Evolutionary conservation across 176 grass and related monocot genomes (phyloP).

Genomic region (Aechmea fasciata): DNA sequence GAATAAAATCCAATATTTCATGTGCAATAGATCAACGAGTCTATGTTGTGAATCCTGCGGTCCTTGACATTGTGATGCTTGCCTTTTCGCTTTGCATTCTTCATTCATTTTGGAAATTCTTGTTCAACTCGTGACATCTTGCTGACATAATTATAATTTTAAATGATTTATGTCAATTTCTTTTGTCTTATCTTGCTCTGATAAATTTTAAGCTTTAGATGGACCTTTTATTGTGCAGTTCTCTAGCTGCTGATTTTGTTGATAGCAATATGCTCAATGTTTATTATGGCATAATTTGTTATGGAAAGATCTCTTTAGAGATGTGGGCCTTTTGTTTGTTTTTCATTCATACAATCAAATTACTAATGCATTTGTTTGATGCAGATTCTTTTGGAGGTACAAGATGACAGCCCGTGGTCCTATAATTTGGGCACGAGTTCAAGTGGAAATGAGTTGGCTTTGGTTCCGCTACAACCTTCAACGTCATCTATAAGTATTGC

Average conservation of each 20-base stretch:
- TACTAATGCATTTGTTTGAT: conserved; percentile 16
- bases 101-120: background rate
- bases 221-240: background rate
- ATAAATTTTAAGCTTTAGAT: background rate
- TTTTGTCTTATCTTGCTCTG: background rate
- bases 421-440: conserved; percentile 34
- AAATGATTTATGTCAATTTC: background rate
- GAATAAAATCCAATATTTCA: background rate
- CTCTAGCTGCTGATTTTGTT: background rate
- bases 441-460: conserved; percentile 72
- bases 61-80: background rate
- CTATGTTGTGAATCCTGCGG: background rate
- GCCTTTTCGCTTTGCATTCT: background rate
- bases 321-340: conserved; percentile 6
- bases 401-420: conserved; percentile 26
- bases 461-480: conserved; percentile 65
- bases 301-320: background rate
- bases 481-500: conserved; percentile 83
- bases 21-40: background rate
- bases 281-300: background rate
- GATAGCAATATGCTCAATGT: background rate
- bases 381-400: conserved; percentile 69
- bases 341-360: conserved; percentile 8
- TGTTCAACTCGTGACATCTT: background rate
- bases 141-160: background rate